Percentiles rank a stretch among this genome's conserved stretches.
phyloP scores from a whole-genome alignment of 139 green algal genomes.

The Chlorella sorokiniana region DNA sequence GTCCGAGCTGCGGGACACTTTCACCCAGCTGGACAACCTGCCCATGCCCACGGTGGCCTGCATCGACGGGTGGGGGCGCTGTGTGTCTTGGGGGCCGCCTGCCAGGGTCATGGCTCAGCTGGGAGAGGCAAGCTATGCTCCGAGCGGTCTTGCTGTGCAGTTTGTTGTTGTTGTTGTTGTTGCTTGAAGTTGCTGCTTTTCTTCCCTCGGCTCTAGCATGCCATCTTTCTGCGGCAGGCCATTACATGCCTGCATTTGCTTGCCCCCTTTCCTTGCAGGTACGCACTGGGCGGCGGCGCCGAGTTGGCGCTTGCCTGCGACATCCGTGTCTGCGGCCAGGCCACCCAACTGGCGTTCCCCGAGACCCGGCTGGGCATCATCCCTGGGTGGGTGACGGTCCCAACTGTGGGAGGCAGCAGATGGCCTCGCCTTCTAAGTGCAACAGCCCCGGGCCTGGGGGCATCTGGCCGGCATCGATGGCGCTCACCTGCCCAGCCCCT shows the following conservation, averaged over 20 bases:
- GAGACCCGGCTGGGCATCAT: slow-evolving; percentile 87
- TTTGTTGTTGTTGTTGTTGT: no score
- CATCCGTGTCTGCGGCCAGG: slow-evolving; percentile 62
- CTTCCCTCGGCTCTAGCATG: no score
- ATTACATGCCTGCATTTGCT: no score
- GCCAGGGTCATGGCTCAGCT: neutral
- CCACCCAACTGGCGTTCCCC: slow-evolving; percentile 64
- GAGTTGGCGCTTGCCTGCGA: slow-evolving; percentile 89
- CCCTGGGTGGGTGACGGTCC: slow-evolving; percentile 59
- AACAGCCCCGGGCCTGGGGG: no score
- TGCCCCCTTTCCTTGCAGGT: slow-evolving; percentile 36
- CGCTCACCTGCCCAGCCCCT: no score
- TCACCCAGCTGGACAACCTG: slow-evolving; percentile 62
- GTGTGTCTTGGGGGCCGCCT: neutral
- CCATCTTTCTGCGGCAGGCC: no score
- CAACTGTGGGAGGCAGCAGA: no score
- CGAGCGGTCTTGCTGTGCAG: neutral
- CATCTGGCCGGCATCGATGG: no score
- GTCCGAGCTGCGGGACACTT: slow-evolving; percentile 58
- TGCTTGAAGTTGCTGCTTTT: no score
- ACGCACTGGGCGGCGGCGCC: slow-evolving; percentile 78
- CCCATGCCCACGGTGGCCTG: slow-evolving; percentile 52
- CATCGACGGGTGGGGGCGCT: slow-evolving; percentile 5
- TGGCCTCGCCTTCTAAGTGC: no score
- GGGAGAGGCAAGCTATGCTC: neutral